phyloP scores from a whole-genome alignment of 1,284 basidiomycete genomes.

The Puccinia novopanici region DNA sequence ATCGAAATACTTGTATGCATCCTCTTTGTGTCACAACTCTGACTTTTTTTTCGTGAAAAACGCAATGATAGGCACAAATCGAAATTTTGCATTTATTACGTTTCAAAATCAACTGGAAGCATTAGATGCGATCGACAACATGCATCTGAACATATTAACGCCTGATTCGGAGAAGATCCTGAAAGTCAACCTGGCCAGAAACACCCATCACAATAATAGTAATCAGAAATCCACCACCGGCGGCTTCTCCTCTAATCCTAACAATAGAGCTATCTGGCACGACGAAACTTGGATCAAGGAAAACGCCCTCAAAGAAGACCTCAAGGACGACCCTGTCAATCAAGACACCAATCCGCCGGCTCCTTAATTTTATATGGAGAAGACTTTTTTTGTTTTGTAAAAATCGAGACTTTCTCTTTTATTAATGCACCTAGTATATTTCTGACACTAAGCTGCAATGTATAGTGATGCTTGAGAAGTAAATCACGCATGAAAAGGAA shows the following conservation, averaged over 20 bases:
- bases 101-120: constrained; percentile 53
- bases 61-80: constrained; percentile 44
- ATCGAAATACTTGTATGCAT: no score
- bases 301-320: constrained; percentile 36
- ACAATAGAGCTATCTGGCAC: constrained; percentile 42
- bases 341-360: neutral
- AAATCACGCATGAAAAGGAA: no score
- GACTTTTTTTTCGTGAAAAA: neutral
- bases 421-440: no score
- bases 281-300: constrained; percentile 46
- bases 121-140: constrained; percentile 58
- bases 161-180: constrained; percentile 33
- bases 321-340: neutral
- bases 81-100: constrained; percentile 57
- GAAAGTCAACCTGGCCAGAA: constrained; percentile 46
- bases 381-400: neutral
- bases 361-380: neutral
- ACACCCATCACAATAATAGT: constrained; percentile 7
- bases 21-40: neutral
- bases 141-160: constrained; percentile 56
- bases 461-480: no score
- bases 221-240: constrained; percentile 12
- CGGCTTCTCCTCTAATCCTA: constrained; percentile 13
- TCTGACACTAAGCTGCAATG: no score
- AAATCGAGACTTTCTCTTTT: neutral